Conservation (phyloP, 495 filamentous ascomycete species). For the Neurospora tetrasperma region DNA sequence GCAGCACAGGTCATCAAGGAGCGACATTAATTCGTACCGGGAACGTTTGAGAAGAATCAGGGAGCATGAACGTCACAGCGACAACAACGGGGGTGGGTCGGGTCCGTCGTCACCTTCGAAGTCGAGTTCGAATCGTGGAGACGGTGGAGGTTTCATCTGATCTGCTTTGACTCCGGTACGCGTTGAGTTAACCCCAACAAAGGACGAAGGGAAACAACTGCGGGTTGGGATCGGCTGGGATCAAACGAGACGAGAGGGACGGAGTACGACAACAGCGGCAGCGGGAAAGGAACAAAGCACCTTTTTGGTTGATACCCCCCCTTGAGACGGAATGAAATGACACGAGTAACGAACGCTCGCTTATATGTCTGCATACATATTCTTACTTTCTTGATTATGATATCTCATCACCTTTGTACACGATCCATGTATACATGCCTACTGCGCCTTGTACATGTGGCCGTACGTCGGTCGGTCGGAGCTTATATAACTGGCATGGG, state of each 20-base stretch:
- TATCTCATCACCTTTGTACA: background rate
- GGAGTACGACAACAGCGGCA: background rate
- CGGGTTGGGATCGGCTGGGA: background rate
- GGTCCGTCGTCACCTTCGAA: background rate
- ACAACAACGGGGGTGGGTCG: background rate
- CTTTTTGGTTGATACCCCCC: background rate
- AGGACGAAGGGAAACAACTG: background rate
- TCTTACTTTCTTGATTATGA: background rate
- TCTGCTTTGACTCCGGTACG: background rate
- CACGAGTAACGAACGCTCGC: background rate
- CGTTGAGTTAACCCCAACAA: background rate
- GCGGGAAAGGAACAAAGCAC: background rate
- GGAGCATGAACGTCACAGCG: background rate
- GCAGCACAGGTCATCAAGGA: background rate
- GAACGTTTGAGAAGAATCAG: background rate
- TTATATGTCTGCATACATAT: background rate
- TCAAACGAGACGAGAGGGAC: background rate
- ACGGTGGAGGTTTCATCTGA: background rate
- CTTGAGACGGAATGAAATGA: background rate
- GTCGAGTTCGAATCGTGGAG: background rate
- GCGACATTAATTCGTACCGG: background rate
- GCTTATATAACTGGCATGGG: background rate
- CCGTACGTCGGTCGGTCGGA: background rate
- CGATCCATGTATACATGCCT: background rate
- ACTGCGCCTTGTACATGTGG: background rate